These are phyloP conservation scores for Grosmannia serpens DNA, from an alignment of 2,329 filamentous ascomycete species.

Conservation along the genomic window DNA sequence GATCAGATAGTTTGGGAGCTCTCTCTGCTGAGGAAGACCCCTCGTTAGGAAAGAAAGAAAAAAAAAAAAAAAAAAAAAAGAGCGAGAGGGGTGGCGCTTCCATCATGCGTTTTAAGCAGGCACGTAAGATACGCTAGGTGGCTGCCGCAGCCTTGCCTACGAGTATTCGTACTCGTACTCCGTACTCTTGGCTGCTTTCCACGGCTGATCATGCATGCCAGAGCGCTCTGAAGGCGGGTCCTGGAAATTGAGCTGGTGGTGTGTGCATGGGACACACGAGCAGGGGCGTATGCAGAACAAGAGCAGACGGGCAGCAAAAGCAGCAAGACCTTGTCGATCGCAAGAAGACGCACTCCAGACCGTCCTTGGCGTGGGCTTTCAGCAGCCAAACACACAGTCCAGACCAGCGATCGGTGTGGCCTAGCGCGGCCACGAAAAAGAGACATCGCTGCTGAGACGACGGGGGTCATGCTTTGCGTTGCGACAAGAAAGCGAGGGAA, in stretches of 20 bases:
- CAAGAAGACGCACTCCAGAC: neutral
- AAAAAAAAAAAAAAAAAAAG: neutral
- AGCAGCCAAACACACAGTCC: neutral
- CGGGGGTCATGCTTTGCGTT: no score
- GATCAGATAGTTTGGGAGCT: neutral
- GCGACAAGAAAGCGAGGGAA: no score
- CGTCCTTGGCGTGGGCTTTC: neutral
- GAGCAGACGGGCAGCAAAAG: neutral
- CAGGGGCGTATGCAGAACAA: neutral
- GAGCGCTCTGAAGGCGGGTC: neutral
- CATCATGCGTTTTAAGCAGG: neutral
- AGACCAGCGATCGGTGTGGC: neutral
- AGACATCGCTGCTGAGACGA: no score
- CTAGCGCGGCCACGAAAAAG: neutral
- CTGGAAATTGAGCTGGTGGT: neutral
- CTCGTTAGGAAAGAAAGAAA: neutral
- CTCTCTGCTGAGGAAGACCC: no score
- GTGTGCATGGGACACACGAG: neutral
- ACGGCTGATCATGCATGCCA: neutral
- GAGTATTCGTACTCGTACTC: neutral
- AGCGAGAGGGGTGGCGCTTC: neutral
- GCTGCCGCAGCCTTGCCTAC: neutral
- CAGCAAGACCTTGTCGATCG: neutral
- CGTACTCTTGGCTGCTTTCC: neutral
- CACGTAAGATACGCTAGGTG: neutral